phyloP scores from a whole-genome alignment of 352 stramenopile species.

The Globisporangium parvum region DNA sequence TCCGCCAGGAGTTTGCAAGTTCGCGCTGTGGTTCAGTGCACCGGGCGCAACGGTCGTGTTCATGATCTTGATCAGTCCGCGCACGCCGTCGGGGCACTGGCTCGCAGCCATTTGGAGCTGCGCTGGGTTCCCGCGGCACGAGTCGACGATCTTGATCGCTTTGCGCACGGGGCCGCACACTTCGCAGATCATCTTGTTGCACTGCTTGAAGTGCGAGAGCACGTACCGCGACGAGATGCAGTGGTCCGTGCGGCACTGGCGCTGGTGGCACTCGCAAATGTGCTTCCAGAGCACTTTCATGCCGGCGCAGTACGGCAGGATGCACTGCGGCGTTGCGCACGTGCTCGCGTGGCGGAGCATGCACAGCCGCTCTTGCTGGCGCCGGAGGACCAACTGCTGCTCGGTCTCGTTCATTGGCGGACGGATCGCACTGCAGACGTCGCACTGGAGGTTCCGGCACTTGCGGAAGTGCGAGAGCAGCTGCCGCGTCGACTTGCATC shows the following conservation, averaged over 20 bases:
- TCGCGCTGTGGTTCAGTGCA: slow-evolving; percentile 21
- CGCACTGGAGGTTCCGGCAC: slow-evolving; percentile 81
- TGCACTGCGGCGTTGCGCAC: slow-evolving; percentile 55
- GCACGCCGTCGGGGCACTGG: slow-evolving; percentile 70
- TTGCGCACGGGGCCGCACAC: slow-evolving; percentile 84
- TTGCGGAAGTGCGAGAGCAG: slow-evolving; percentile 86
- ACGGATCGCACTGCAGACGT: slow-evolving; percentile 84
- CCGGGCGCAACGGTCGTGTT: slow-evolving; percentile 51
- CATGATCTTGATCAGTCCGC: slow-evolving; percentile 86
- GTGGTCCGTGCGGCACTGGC: slow-evolving; percentile 81
- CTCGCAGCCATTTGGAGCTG: slow-evolving; percentile 67
- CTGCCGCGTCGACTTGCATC: slow-evolving; percentile 84
- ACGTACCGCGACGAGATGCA: slow-evolving; percentile 87
- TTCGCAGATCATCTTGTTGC: slow-evolving; percentile 89
- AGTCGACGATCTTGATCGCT: slow-evolving; percentile 86
- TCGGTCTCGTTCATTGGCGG: slow-evolving; percentile 86
- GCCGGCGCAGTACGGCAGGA: slow-evolving; percentile 76
- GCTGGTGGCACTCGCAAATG: slow-evolving; percentile 87
- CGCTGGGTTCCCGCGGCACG: slow-evolving; percentile 61
- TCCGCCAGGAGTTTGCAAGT: not conserved
- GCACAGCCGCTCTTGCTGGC: slow-evolving; percentile 81
- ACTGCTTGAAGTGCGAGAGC: slow-evolving; percentile 88
- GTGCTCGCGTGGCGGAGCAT: slow-evolving; percentile 86
- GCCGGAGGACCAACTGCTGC: slow-evolving; percentile 75
- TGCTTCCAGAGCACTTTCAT: slow-evolving; percentile 91